Base-by-base conservation (phyloP, 2,329 filamentous ascomycete genomes). In the Fusarium sp. region DNA sequence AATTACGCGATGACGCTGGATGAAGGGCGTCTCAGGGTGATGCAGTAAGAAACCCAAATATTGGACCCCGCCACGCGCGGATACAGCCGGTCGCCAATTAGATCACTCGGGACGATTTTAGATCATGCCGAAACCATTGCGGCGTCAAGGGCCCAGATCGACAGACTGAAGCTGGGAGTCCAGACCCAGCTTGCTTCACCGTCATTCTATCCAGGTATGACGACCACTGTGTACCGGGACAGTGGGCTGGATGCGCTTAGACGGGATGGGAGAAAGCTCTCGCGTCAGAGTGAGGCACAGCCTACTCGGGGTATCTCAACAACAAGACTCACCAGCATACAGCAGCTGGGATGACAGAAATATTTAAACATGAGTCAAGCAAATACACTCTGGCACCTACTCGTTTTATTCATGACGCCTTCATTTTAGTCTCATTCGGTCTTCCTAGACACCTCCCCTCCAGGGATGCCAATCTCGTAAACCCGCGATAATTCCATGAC, bases 21-120 rank as follows among this genome's bases (percentile, higher is more conserved):
- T 66, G 59, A 63, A 4, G 10, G 19, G 3, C 4, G 21, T 56
- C 9, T 37, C 15, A 14, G 21, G 10, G 14, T 16, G n/a, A 46
- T 35, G 15, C 45, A 52, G 33, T 9, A 35, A 41, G 5, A 23
- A 61, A 46, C 62, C 52, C 33, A 38, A 46, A 29, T 18, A 19
- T 23, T 33, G 16, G 31, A 37, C 37, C 21, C 23, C 10, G n/a
- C 39, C 23, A 18, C 7, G n/a, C 29, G 33, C 51, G 61, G 44
- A 59, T 29, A 42, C 35, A 35, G 52, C 48, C 60, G 61, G 16
- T n/a, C 25, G 41, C 55, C 46, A 61, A 41, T 46, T 14, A 39
- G 48, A 25, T 27, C 29, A 21, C 15, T 37, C 35, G 35, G 33
- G 39, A 42, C 37, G 21, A 37, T 31, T 59, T 37, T 66, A 48